Base-by-base conservation (phyloP, 345 rosid genomes). In the Populus alba region DNA sequence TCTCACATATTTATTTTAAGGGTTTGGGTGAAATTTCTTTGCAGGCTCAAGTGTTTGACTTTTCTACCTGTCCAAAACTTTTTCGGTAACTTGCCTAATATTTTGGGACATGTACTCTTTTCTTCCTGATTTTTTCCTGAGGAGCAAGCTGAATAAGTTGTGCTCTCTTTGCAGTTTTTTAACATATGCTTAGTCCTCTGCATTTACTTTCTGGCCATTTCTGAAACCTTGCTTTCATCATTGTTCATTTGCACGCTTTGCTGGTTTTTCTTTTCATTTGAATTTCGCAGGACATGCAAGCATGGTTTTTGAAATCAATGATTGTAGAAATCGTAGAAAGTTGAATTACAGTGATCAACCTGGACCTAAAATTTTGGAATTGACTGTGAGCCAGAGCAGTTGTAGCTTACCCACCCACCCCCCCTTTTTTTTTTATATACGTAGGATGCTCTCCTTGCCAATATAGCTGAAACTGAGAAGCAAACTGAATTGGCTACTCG, bases 361-460 rank as follows among this genome's bases (percentile, higher is more conserved):
- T 77, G 31, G 12, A 39, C 51, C 47, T 45, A 12, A 43, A 70
- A 8, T 51, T 78, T 57, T 47, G 43, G 53, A 38, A 41, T 59
- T 15, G 25, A 25, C 61, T 31, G 27, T 47, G 67, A 6, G 31
- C 20, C 15, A 1, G 27, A 12, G 17, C 68, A 25, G 68, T 71
- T 66, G 22, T 38, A 59, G 38, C 33, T 71, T 66, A 59, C 55
- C 22, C 69, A 23, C 66, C 66, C 72, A 68, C 38, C 31, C 66
- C 72, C 70, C 38, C 31, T 13, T 53, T 27, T 41, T 41, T 41
- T 29, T 29, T 29, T 29, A 3, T 33, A 33, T 4, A 7, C 77
- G 78, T 85, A 96, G 99, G 99, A 96, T 86, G 91, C 95, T 80
- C 94, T 96, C 55, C 97, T 94, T 33, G 97, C 93, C 65, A 94